Conservation (phyloP, 352 stramenopile species). For the Vaucheria bursata region DNA sequence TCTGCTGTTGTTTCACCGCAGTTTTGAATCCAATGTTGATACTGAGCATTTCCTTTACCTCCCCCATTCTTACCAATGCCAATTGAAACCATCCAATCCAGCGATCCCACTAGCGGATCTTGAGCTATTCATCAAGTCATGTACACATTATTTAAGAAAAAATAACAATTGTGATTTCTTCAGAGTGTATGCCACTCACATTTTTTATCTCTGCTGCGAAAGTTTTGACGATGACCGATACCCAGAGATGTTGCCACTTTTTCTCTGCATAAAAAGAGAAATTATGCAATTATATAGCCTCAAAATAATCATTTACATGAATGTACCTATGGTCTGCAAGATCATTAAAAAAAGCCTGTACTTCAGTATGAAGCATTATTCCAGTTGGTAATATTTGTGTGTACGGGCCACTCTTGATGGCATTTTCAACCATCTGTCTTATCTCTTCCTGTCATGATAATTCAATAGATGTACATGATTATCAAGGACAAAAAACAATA, state of each 20-base stretch:
- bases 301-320: no score
- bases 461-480: no score
- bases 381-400: background rate
- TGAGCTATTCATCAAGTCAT: no score
- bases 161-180: no score
- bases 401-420: background rate
- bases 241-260: no score
- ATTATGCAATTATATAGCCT: no score
- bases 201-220: no score
- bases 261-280: no score
- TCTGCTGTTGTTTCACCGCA: background rate
- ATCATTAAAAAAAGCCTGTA: background rate
- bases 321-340: background rate
- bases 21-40: background rate
- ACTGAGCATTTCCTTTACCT: background rate
- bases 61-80: background rate
- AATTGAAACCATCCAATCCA: background rate
- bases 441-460: constrained; percentile 2
- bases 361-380: background rate
- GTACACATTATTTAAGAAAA: no score
- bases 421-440: background rate
- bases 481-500: no score
- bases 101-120: background rate
- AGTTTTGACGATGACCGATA: no score
- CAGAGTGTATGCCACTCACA: no score